Conservation (phyloP, 2,329 filamentous ascomycete species). For the Piedraia hortae region DNA sequence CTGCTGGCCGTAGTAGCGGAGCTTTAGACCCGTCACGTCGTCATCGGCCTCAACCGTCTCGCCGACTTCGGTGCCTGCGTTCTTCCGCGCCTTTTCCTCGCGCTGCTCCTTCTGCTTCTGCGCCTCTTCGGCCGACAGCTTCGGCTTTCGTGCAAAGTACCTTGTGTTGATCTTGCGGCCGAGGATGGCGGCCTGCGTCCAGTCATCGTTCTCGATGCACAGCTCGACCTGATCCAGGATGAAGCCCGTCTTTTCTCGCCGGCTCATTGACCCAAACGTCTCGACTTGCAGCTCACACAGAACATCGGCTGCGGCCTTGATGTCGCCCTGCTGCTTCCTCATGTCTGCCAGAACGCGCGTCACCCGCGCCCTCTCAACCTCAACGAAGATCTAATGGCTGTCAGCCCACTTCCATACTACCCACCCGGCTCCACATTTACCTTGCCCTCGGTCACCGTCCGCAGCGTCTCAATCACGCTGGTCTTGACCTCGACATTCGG, state of each 20-base stretch:
- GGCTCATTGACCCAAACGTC: constrained; percentile 93
- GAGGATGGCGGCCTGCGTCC: constrained; percentile 82
- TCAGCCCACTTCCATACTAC: constrained; percentile 1
- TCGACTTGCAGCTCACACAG: constrained; percentile 95
- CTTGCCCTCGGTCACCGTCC: constrained; percentile 95
- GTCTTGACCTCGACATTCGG: constrained; percentile 71
- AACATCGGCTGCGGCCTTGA: constrained; percentile 71
- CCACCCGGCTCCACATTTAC: constrained; percentile 13
- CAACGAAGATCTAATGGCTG: constrained; percentile 57
- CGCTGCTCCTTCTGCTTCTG: constrained; percentile 75
- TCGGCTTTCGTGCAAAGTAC: constrained; percentile 71
- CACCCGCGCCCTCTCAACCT: constrained; percentile 87
- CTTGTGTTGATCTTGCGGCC: constrained; percentile 90
- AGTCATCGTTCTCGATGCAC: constrained; percentile 87
- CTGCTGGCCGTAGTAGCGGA: constrained; percentile 91
- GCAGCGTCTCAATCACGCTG: constrained; percentile 74
- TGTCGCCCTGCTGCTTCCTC: constrained; percentile 83
- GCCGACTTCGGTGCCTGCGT: constrained; percentile 14
- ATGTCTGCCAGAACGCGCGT: constrained; percentile 90
- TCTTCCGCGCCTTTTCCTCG: constrained; percentile 57
- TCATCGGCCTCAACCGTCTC: constrained; percentile 56
- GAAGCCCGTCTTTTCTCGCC: constrained; percentile 95
- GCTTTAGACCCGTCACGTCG: constrained; percentile 86
- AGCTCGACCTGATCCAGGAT: constrained; percentile 83
- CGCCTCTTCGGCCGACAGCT: constrained; percentile 68